Base-by-base conservation (phyloP, 179 eudicot genomes). In the Heliamphora pulchella region DNA sequence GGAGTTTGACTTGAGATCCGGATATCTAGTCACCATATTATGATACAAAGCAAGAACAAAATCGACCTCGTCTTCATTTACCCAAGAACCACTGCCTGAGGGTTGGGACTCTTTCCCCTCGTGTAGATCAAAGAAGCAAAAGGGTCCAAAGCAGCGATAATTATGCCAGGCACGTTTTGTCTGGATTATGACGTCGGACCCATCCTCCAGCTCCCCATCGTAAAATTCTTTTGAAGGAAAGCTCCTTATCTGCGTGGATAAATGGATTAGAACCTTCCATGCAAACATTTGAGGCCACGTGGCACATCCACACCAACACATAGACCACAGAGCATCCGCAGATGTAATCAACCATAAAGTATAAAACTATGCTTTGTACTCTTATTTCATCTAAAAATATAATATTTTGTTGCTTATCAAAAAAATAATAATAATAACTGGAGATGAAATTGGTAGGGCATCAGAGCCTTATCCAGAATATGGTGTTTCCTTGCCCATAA, bases 201-300 rank as follows among this genome's bases (percentile, higher is more conserved):
- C 99, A 81, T 94, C 97, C 75, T 91, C 97, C 83, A 94, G 84
- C 73, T 91, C 88, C 84, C 88, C 89, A 48, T 84, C 80, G 81
- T 94, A 94, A 83, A 96, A 96, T 82, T 96, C 98, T 72, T 78
- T 87, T 7, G 98, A 94, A 76, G 99, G 99, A 82, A 96, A 96
- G 85, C 88, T 88, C 77, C 99, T 89, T 73, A 96, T 91, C 97
- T 94, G 84, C 67, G 80, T 46, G 46, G 76, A 73, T 54, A 77
- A 57, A 15, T 77, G 58, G 15, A 67, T 78, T 44, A 85, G 73
- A 53, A 78, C 13, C 48, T 63, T 50, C 17, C 5, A 41, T 22
- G 58, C 44, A 22, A 76, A 76, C 67, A 62, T 46, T 61, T 17
- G 53, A 17, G 43, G 53, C 20, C 46, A 57, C 58, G 46, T 8